Percentiles rank a stretch among this genome's conserved stretches.
phyloP scores from a whole-genome alignment of 2,329 filamentous ascomycete species.

The Penicillium hesseltinei region DNA sequence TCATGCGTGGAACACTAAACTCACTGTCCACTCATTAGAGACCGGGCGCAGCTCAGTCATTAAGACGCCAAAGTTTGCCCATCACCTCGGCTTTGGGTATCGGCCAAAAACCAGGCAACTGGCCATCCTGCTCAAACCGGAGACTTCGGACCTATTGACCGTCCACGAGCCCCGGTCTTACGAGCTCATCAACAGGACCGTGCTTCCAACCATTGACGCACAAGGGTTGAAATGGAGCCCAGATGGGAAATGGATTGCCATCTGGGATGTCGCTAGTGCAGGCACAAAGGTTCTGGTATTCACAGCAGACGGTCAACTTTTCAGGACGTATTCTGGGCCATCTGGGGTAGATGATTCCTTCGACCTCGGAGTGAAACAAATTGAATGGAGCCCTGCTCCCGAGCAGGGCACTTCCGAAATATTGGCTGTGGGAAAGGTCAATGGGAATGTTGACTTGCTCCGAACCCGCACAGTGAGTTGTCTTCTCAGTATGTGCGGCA shows the following conservation, averaged over 20 bases:
- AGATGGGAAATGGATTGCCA: conserved; percentile 58
- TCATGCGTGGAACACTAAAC: conserved; percentile 41
- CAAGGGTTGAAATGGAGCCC: conserved; percentile 60
- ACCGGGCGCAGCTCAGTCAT: conserved; percentile 39
- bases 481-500: background rate
- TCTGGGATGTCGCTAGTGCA: conserved; percentile 55
- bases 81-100: conserved; percentile 38
- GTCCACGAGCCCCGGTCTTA: conserved; percentile 39
- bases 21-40: conserved; percentile 37
- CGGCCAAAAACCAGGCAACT: conserved; percentile 41
- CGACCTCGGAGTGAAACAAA: conserved; percentile 51
- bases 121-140: conserved; percentile 42
- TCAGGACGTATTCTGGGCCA: conserved; percentile 51
- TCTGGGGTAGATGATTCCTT: conserved; percentile 36
- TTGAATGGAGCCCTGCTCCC: conserved; percentile 53
- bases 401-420: conserved; percentile 32
- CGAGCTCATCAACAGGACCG: conserved; percentile 33
- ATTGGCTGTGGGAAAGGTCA: conserved; percentile 52
- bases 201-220: conserved; percentile 54
- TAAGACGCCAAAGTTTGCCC: conserved; percentile 41
- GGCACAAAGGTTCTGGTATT: conserved; percentile 55
- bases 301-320: conserved; percentile 60
- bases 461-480: conserved; percentile 42
- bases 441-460: conserved; percentile 51
- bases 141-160: conserved; percentile 39